Percentiles rank a stretch among this genome's conserved stretches.
phyloP scores from a whole-genome alignment of 108 stramenopile species.

The Epithemia pelagica region DNA sequence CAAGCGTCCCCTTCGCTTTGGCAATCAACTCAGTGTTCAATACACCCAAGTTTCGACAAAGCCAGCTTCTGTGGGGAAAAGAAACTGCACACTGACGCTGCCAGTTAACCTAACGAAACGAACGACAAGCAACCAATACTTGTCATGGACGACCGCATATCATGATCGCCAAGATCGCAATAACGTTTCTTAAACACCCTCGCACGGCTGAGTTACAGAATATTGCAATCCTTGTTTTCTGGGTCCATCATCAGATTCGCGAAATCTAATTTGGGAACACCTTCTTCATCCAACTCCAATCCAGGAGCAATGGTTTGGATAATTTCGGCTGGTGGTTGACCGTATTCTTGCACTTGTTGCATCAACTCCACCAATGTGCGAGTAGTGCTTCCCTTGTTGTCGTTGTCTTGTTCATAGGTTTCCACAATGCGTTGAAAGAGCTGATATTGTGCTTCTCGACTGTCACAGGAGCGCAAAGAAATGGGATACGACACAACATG shows the following conservation, averaged over 20 bases:
- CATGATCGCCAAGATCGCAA: no score
- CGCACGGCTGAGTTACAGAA: no score
- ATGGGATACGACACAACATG: not conserved
- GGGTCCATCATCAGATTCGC: slow-evolving; percentile 1
- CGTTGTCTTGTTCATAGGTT: slow-evolving; percentile 90
- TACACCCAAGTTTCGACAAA: no score
- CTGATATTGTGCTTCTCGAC: slow-evolving; percentile 82
- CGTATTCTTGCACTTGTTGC: slow-evolving; percentile 87
- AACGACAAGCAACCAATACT: no score
- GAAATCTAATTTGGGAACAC: slow-evolving; percentile 83
- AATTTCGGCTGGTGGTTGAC: slow-evolving; percentile 94
- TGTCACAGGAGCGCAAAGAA: slow-evolving; percentile 10
- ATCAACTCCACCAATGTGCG: slow-evolving; percentile 71
- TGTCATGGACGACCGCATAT: no score
- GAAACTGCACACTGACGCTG: no score
- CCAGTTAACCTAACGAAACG: no score
- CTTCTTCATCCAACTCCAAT: slow-evolving; percentile 85
- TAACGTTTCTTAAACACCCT: no score
- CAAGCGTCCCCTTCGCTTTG: no score
- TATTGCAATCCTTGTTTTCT: no score
- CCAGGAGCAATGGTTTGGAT: slow-evolving; percentile 96
- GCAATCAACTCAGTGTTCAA: no score
- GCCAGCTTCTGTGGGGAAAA: no score
- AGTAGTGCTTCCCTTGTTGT: slow-evolving; percentile 41
- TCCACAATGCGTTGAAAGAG: slow-evolving; percentile 85